Evolutionary conservation across 106 monocot species (phyloP).

Genomic region (Dendrobium catenatum): DNA sequence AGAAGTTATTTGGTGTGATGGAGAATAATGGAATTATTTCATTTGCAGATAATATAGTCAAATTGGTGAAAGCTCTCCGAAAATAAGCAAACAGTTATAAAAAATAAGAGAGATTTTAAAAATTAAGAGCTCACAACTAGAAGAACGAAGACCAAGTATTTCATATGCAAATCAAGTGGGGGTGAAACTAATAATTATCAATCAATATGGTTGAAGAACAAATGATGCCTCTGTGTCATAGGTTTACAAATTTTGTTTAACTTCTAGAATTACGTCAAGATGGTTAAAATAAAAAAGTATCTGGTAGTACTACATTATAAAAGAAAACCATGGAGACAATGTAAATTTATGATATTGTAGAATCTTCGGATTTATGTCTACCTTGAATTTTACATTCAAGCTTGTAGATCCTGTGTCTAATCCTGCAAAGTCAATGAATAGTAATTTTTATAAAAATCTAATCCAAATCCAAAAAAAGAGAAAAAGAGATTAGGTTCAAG

Average conservation of each 20-base stretch:
- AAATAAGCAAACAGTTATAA: neutral
- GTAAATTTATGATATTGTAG: neutral
- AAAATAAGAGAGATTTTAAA: neutral
- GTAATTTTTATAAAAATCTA: neutral
- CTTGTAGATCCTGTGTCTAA: neutral
- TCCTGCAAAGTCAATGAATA: conserved; percentile 15
- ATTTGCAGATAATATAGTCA: neutral
- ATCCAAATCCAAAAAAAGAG: neutral
- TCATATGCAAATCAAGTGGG: neutral
- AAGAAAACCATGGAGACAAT: no score
- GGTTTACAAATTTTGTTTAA: neutral
- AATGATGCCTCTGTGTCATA: neutral
- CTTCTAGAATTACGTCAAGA: no score
- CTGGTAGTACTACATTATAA: neutral
- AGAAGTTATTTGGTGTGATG: neutral
- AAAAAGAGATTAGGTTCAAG: neutral
- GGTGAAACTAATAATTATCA: neutral
- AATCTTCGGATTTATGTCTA: conserved; percentile 1
- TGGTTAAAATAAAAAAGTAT: neutral
- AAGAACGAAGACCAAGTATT: conserved; percentile 1
- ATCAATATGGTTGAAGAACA: neutral
- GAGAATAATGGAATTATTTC: neutral
- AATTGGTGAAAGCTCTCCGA: neutral
- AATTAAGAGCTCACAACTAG: neutral
- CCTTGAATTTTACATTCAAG: conserved; percentile 12